phyloP scores from a whole-genome alignment of 2,329 filamentous ascomycete genomes.

The Arthrinium phaeospermum region DNA sequence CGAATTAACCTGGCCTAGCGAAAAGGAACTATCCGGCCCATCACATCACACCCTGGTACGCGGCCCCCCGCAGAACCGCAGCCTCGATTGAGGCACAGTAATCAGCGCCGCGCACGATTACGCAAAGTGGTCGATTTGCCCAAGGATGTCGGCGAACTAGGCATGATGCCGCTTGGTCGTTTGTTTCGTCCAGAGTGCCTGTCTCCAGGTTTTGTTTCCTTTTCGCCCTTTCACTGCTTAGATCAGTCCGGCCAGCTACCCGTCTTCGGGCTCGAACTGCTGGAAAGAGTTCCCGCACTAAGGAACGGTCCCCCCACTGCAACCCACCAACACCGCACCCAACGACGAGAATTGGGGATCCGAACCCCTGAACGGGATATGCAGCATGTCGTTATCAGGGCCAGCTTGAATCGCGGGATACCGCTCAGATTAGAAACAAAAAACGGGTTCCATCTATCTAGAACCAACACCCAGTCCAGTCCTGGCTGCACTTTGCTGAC shows the following conservation, averaged over 20 bases:
- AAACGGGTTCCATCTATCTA: neutral
- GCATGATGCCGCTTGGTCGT: neutral
- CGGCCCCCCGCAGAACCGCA: neutral
- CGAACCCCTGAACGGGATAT: slow-evolving; percentile 1
- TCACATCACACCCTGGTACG: neutral
- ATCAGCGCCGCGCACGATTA: neutral
- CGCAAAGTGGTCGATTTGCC: neutral
- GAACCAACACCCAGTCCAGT: neutral
- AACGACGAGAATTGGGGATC: neutral
- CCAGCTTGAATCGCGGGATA: neutral
- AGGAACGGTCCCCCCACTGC: neutral
- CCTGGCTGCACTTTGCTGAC: neutral
- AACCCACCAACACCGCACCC: neutral
- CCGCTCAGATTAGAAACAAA: neutral
- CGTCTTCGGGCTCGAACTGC: neutral
- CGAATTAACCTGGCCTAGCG: neutral
- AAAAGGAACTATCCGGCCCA: neutral
- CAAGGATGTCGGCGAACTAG: neutral
- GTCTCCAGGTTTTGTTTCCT: slow-evolving; percentile 5
- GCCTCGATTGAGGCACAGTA: neutral
- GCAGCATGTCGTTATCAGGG: slow-evolving; percentile 1
- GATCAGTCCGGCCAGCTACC: neutral
- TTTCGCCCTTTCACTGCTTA: neutral
- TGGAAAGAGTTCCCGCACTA: neutral
- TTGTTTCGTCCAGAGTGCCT: neutral